Evolutionary conservation across 768 basidiomycete species (phyloP), one percentile per base, ranked within the genome.

Genomic region (Leccinum longicurvipes): DNA sequence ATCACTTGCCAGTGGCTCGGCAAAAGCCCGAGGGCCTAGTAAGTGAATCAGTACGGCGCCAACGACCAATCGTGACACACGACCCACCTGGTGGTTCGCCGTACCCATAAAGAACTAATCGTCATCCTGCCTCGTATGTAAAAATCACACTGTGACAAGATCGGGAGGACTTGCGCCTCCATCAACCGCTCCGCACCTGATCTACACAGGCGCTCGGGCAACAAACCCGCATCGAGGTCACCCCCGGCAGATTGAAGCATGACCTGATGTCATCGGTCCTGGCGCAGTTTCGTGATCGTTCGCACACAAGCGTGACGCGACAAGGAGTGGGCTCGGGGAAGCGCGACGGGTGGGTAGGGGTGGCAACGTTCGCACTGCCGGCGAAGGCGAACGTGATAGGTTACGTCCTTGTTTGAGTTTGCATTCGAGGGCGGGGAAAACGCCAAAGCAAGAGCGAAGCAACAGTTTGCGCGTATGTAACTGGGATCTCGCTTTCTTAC

Each of bases 61-160:
- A 8, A 8, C 4, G 2, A 17, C 1, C 1, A 3, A 17, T 24
- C n/a, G 1, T 7, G 15, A 28, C 6, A 1, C 10, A 1, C 2
- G 63, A n/a, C n/a, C n/a, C 60, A 86, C 90, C 76, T 93, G 91
- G 47, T 85, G 82, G 2, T 82, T 76, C 0, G 84, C 86, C 0
- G 84, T 84, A 91, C 93, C 91, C 71, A 92, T 83, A 66, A 91
- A 87, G 0, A 87, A 82, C 60, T 91, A 85, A 58, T 93, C 90
- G 3, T 82, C 81, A 59, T 93, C 89, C 3, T 93, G 94, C 56
- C 89, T 79, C 1, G 91, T 83, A 60, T 92, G 89, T 52, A 98
- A 73, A 70, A 85, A 98, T 95, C 91, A 68, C 93, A 96, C 55
- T 88, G 85, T 0, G 89, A 82, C 44, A 98, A 74, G 14, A 84